Base-by-base conservation (phyloP, 2,329 filamentous ascomycete species). In the Teratosphaeria pseudoeucalypti region DNA sequence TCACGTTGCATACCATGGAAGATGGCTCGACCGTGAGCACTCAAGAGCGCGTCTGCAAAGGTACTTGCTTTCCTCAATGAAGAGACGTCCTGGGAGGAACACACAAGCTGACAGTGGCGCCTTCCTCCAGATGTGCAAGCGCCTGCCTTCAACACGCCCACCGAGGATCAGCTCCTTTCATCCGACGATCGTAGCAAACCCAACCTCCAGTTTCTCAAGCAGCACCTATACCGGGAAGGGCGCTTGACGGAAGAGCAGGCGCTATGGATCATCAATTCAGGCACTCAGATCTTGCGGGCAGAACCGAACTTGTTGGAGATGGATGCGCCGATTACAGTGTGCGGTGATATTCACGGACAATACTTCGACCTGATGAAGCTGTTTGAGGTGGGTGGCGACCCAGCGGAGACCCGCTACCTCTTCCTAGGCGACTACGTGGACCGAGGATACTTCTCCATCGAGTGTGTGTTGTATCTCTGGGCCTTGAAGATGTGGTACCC, bases 291-390 rank as follows among this genome's bases (percentile, higher is more conserved):
- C 56, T 81, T 99, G 70, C 88, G 87, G 71, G 82, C 87, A 63
- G 94, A 99, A 78, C 92, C 94, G 65, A 99, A 97, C 75, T 81
- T 99, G 65, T 82, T 99, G 67, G 94, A 99, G 81, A 99, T 99
- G 94, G 94, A 99, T 75, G 94, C 94, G 49, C 94, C 94, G 62
- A 99, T 99, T 72, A 99, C 94, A 10, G 94, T 99, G 56, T 99
- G 94, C 71, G 94, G 94, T 73, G 94, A 99, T 72, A 92, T 99
- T 58, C 94, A 99, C 76, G 94, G 94, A 67, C 94, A 99, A 78
- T 99, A 97, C 79, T 99, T 96, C 75, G 94, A 99, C 75, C 78
- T 99, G 72, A 99, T 99, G 94, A 99, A 99, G 81, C 82, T 99
- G 37, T 99, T 99, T 71, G 94, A 99, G 76, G 94, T 99, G 57